Evolutionary conservation across 2,329 filamentous ascomycete genomes (phyloP).

Genomic region (Calonectria hawksworthii): DNA sequence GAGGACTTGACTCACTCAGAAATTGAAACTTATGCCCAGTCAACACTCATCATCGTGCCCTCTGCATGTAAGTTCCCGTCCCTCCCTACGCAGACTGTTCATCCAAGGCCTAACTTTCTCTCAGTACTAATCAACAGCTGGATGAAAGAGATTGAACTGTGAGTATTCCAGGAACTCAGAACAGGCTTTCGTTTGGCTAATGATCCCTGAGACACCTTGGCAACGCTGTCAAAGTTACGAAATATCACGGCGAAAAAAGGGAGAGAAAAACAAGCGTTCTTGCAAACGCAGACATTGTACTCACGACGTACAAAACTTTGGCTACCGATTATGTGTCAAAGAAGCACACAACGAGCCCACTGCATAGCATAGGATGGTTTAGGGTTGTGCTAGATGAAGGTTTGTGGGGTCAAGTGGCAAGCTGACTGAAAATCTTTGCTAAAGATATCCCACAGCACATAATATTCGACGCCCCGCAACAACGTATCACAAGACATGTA

Average conservation of each 20-base stretch:
- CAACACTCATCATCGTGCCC: slow-evolving; percentile 61
- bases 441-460: slow-evolving; percentile 56
- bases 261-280: neutral
- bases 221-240: neutral
- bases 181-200: neutral
- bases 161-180: neutral
- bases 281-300: slow-evolving; percentile 13
- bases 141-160: slow-evolving; percentile 56
- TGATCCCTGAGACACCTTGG: neutral
- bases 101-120: neutral
- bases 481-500: slow-evolving; percentile 57
- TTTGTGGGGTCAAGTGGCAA: slow-evolving; percentile 33
- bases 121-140: slow-evolving; percentile 58
- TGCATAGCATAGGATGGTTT: slow-evolving; percentile 57
- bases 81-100: neutral
- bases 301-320: slow-evolving; percentile 15
- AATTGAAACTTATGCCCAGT: slow-evolving; percentile 45
- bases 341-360: neutral
- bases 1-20: slow-evolving; percentile 28
- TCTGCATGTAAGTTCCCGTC: slow-evolving; percentile 52
- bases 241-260: slow-evolving; percentile 11
- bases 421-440: neutral
- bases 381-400: slow-evolving; percentile 62
- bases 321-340: slow-evolving; percentile 46
- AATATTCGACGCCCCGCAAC: slow-evolving; percentile 64